Evolutionary conservation across 2,329 filamentous ascomycete species (phyloP).

Genomic region (Phoma sp.): DNA sequence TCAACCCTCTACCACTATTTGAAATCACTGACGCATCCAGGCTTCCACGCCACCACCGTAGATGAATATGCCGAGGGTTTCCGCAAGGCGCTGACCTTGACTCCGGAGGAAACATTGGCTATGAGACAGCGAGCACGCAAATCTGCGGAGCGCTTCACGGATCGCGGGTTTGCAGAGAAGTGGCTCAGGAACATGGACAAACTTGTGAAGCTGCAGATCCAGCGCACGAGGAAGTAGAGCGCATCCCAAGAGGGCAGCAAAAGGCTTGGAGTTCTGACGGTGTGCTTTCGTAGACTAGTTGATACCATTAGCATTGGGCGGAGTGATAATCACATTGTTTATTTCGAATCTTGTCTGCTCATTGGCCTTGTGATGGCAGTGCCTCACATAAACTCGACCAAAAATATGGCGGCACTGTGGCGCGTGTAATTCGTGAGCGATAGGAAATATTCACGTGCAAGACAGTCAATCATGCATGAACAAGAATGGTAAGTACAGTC

Average conservation of each 20-base stretch:
- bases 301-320: slow-evolving; percentile 18
- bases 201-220: slow-evolving; percentile 63
- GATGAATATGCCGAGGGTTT: slow-evolving; percentile 84
- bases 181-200: slow-evolving; percentile 80
- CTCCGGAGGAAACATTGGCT: slow-evolving; percentile 69
- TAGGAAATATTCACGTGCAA: too few relatives aligned
- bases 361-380: too few relatives aligned
- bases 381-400: too few relatives aligned
- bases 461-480: too few relatives aligned
- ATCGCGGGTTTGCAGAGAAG: slow-evolving; percentile 79
- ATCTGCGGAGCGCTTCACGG: slow-evolving; percentile 85
- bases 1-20: background rate
- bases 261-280: background rate
- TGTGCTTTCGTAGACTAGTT: slow-evolving; percentile 11
- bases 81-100: slow-evolving; percentile 74
- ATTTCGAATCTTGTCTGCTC: too few relatives aligned
- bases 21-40: slow-evolving; percentile 52
- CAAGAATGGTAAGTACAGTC: too few relatives aligned
- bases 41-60: slow-evolving; percentile 83
- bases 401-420: too few relatives aligned
- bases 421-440: too few relatives aligned
- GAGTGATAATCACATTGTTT: slow-evolving; percentile 3
- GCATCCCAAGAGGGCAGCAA: background rate
- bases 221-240: slow-evolving; percentile 20
- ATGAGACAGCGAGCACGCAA: slow-evolving; percentile 78